Evolutionary conservation across 2,329 filamentous ascomycete species (phyloP).

Genomic region (Dryadomyces quercus-mongolicae): DNA sequence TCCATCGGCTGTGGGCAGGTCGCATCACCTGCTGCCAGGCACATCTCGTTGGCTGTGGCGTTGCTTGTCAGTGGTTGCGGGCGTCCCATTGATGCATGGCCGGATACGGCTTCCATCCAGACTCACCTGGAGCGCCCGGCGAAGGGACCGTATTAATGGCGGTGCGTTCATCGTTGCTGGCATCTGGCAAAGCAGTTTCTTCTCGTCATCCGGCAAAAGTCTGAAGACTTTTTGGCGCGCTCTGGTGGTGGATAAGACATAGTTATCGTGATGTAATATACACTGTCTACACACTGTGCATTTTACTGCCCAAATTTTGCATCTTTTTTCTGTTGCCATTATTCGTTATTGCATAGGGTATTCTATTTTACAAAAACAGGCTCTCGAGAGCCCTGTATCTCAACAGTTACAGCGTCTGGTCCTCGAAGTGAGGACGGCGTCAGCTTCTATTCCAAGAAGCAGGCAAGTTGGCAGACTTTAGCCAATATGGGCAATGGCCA

Average conservation of each 20-base stretch:
- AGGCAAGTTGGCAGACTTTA: no score
- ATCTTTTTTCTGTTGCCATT: no score
- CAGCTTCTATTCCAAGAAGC: no score
- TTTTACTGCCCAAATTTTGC: not conserved
- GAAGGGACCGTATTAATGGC: slow-evolving; percentile 23
- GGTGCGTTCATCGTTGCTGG: slow-evolving; percentile 21
- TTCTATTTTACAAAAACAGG: no score
- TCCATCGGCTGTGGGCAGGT: slow-evolving; percentile 5
- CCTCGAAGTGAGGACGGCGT: no score
- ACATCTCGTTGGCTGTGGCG: slow-evolving; percentile 3
- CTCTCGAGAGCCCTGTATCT: no score
- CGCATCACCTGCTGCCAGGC: slow-evolving; percentile 8
- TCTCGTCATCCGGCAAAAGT: not conserved
- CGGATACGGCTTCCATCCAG: not conserved
- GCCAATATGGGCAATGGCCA: no score
- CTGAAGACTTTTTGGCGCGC: slow-evolving; percentile 10
- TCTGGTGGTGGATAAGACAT: slow-evolving; percentile 13
- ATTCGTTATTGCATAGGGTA: no score
- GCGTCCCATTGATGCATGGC: no score
- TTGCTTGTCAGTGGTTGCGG: not conserved
- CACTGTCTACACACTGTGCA: not conserved
- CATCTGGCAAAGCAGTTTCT: not conserved
- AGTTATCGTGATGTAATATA: slow-evolving; percentile 11
- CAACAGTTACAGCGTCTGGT: no score
- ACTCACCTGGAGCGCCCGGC: slow-evolving; percentile 15